Conservation (phyloP, 2,329 filamentous ascomycete genomes). For the Ophiosphaerella korrae region DNA sequence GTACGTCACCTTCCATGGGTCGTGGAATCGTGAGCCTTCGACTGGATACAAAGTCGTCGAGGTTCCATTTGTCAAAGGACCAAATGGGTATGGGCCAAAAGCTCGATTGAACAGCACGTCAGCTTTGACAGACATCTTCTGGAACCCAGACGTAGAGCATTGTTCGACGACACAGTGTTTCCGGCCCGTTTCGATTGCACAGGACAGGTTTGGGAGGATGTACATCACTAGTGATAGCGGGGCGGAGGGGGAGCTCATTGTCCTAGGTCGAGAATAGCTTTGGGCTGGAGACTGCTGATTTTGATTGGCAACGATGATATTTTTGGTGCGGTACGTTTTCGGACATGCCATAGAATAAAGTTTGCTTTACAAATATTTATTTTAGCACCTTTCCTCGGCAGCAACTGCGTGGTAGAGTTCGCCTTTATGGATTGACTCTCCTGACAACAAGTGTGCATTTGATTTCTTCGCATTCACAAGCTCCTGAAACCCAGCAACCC, state of each 20-base stretch:
- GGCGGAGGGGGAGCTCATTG: slow-evolving; percentile 31
- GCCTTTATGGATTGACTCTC: no score
- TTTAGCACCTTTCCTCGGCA: no score
- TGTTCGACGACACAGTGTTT: slow-evolving; percentile 39
- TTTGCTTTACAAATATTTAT: no score
- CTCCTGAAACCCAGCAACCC: no score
- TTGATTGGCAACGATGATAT: no score
- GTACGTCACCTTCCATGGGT: slow-evolving; percentile 38
- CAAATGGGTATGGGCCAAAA: slow-evolving; percentile 17
- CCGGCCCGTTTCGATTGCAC: slow-evolving; percentile 33
- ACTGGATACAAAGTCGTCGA: slow-evolving; percentile 34
- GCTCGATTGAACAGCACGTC: slow-evolving; percentile 11
- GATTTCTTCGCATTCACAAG: no score
- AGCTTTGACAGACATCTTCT: slow-evolving; percentile 32
- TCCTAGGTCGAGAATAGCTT: slow-evolving; percentile 27
- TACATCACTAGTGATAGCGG: slow-evolving; percentile 39
- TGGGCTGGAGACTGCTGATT: neutral
- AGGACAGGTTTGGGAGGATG: slow-evolving; percentile 30
- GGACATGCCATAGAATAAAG: no score
- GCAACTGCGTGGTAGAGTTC: no score
- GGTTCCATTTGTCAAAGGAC: slow-evolving; percentile 21
- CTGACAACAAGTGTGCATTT: no score
- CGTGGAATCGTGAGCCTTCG: slow-evolving; percentile 30
- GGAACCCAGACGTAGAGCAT: slow-evolving; percentile 24
- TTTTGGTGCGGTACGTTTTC: no score